phyloP scores from a whole-genome alignment of 2,329 filamentous ascomycete species.

The Xylaria sp. region DNA sequence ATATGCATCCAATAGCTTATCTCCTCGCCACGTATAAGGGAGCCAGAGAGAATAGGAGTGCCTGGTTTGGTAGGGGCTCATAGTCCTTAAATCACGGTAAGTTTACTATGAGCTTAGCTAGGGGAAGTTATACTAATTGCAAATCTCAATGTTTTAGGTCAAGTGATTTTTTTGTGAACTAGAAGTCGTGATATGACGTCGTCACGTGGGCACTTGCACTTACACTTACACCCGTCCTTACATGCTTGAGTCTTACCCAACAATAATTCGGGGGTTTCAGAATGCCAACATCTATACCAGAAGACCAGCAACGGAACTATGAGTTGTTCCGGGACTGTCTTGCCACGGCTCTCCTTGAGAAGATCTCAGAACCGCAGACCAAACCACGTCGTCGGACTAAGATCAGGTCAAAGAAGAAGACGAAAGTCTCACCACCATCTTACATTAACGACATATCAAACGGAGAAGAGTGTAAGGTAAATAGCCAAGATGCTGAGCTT shows the following conservation, averaged over 20 bases:
- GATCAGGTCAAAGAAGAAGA: constrained; percentile 50
- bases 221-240: background rate
- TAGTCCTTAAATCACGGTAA: background rate
- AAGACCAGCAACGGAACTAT: constrained; percentile 61
- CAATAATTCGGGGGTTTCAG: background rate
- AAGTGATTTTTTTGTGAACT: background rate
- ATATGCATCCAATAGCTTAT: background rate
- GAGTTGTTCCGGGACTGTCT: constrained; percentile 79
- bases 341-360: constrained; percentile 73
- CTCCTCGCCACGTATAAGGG: too few species aligned
- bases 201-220: constrained; percentile 11
- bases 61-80: background rate
- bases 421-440: constrained; percentile 21
- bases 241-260: background rate
- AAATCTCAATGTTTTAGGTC: background rate
- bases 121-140: background rate
- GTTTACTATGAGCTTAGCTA: background rate
- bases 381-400: constrained; percentile 59
- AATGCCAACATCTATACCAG: constrained; percentile 38
- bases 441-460: background rate
- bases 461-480: background rate
- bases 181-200: background rate
- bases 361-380: constrained; percentile 57
- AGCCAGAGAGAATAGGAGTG: background rate
- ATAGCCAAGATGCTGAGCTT: background rate